A percentile compares a stretch with the other conserved stretches of the same genome.
These are phyloP conservation scores for Glycine soja DNA, from an alignment of 306 rosid genomes.

Conservation along the genomic window DNA sequence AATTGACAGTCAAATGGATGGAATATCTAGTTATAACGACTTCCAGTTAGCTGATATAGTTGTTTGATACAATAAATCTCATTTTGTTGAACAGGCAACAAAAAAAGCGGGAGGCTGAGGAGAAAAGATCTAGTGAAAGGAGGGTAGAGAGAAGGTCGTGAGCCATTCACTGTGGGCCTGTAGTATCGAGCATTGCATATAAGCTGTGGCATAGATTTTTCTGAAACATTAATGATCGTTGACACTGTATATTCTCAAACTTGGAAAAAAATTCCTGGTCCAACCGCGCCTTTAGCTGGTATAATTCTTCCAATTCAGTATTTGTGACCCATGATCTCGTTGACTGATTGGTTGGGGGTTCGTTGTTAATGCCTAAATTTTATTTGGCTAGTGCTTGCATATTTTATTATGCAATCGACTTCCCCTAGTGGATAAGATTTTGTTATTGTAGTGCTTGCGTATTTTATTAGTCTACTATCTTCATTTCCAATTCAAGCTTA, in stretches of 20 bases:
- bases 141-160: slow-evolving; percentile 83
- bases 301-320: neutral
- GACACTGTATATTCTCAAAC: slow-evolving; percentile 44
- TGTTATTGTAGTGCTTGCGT: too few relatives aligned
- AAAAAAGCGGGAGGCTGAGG: slow-evolving; percentile 90
- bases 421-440: too few relatives aligned
- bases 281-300: neutral
- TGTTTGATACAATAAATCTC: slow-evolving; percentile 16
- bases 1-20: neutral
- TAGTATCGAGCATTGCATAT: slow-evolving; percentile 2
- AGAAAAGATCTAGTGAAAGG: slow-evolving; percentile 77
- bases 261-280: slow-evolving; percentile 31
- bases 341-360: neutral
- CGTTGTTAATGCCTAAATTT: neutral
- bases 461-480: neutral
- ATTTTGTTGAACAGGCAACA: slow-evolving; percentile 67
- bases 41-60: neutral
- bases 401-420: neutral
- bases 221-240: slow-evolving; percentile 20
- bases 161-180: slow-evolving; percentile 43
- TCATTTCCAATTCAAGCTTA: neutral
- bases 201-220: slow-evolving; percentile 14
- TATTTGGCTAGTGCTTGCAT: neutral
- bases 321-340: neutral
- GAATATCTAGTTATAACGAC: neutral